phyloP scores from a whole-genome alignment of 768 basidiomycete genomes.

The Tephrocybe rancida region DNA sequence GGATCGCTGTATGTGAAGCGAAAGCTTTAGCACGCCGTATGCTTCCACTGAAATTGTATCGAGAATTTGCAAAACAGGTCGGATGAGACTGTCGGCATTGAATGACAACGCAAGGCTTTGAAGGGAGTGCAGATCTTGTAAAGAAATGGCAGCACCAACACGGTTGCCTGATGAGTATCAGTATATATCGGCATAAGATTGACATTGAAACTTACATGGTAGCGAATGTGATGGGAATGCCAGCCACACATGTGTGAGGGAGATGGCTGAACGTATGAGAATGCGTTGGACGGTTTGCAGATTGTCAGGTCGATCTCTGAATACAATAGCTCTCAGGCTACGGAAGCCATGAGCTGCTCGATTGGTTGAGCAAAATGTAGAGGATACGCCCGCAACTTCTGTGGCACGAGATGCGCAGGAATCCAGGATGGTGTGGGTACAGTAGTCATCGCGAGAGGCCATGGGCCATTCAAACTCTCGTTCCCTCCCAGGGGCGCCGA shows the following conservation, averaged over 20 bases:
- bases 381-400: too few relatives aligned
- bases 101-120: not conserved
- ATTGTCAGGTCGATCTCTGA: conserved; percentile 2
- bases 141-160: not conserved
- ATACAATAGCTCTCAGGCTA: not conserved
- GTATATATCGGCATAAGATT: not conserved
- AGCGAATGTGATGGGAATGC: conserved; percentile 1
- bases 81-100: conserved; percentile 2
- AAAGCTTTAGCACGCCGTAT: not conserved
- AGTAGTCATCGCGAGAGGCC: not conserved
- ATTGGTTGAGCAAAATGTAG: too few relatives aligned
- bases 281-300: not conserved
- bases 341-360: not conserved
- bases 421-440: too few relatives aligned
- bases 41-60: not conserved
- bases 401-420: not conserved
- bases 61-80: not conserved
- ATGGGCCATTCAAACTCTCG: conserved; percentile 6
- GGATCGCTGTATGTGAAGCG: not conserved
- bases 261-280: not conserved
- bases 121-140: not conserved
- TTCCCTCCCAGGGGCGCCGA: not conserved
- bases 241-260: not conserved
- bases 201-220: not conserved
- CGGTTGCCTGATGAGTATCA: not conserved